Conservation (phyloP, 2,329 filamentous ascomycete genomes). For the Epichloe scottii region DNA sequence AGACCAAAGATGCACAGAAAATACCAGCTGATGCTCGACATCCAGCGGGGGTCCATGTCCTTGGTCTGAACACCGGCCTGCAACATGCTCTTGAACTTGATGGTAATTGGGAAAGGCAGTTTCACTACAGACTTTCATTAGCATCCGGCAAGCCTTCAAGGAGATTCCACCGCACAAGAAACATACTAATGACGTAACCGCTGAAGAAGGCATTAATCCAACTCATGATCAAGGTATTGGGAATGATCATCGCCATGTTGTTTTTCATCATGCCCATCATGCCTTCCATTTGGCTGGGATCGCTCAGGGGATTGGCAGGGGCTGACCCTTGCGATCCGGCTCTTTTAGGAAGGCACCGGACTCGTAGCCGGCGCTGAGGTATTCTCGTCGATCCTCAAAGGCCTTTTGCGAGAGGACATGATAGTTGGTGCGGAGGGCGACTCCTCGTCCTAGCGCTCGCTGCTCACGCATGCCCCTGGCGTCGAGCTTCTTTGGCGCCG, state of each 20-base stretch:
- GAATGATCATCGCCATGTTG: slow-evolving; percentile 99
- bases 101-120: slow-evolving; percentile 90
- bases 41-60: slow-evolving; percentile 96
- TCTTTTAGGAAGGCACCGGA: slow-evolving; percentile 82
- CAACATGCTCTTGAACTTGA: slow-evolving; percentile 99
- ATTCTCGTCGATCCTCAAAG: slow-evolving; percentile 71
- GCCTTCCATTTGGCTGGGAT: slow-evolving; percentile 93
- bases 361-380: slow-evolving; percentile 69
- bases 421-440: slow-evolving; percentile 74
- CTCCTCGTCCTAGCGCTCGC: slow-evolving; percentile 68
- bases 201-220: slow-evolving; percentile 99
- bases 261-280: slow-evolving; percentile 99
- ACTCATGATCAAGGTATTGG: slow-evolving; percentile 97
- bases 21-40: slow-evolving; percentile 97
- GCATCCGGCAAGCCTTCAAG: not conserved
- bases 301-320: slow-evolving; percentile 89
- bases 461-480: slow-evolving; percentile 73
- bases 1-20: slow-evolving; percentile 95
- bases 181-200: slow-evolving; percentile 84
- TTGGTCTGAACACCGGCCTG: slow-evolving; percentile 92
- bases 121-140: slow-evolving; percentile 51
- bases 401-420: slow-evolving; percentile 64
- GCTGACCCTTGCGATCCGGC: slow-evolving; percentile 72
- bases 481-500: slow-evolving; percentile 69
- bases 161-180: too few species aligned